phyloP scores from a whole-genome alignment of 371 early-diverging fungal genomes.

The Apophysomyces trapeziformis region DNA sequence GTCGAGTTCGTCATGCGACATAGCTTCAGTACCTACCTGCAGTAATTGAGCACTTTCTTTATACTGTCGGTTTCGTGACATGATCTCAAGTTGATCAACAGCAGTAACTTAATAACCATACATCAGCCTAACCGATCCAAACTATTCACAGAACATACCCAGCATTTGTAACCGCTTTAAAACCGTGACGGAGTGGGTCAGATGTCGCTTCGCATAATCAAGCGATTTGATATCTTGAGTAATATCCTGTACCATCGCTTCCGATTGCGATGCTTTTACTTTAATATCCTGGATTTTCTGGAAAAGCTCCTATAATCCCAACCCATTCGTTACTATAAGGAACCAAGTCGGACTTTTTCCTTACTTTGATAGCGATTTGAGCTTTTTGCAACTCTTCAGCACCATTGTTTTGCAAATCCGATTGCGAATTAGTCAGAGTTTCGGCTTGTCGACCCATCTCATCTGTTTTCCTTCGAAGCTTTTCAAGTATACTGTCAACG shows the following conservation, averaged over 20 bases:
- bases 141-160: conserved; percentile 37
- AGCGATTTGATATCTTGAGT: conserved; percentile 94
- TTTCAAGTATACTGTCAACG: conserved; percentile 68
- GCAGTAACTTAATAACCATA: conserved; percentile 62
- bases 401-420: conserved; percentile 57
- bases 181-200: conserved; percentile 81
- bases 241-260: conserved; percentile 90
- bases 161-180: conserved; percentile 90
- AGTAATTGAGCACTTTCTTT: conserved; percentile 81
- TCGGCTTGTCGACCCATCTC: conserved; percentile 69
- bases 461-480: conserved; percentile 62
- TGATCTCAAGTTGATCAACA: conserved; percentile 73
- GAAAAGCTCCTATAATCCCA: conserved; percentile 65
- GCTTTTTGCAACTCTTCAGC: conserved; percentile 63
- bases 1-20: background rate
- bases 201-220: conserved; percentile 91
- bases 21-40: conserved; percentile 47
- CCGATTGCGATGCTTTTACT: conserved; percentile 82
- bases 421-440: conserved; percentile 73
- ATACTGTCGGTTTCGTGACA: conserved; percentile 73
- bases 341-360: background rate
- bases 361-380: conserved; percentile 73
- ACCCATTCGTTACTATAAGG: background rate
- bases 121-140: background rate
- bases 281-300: conserved; percentile 83